Evolutionary conservation across 176 grass and related monocot species (phyloP), one percentile per base, ranked within the genome.

Genomic region (Aechmea fasciata): DNA sequence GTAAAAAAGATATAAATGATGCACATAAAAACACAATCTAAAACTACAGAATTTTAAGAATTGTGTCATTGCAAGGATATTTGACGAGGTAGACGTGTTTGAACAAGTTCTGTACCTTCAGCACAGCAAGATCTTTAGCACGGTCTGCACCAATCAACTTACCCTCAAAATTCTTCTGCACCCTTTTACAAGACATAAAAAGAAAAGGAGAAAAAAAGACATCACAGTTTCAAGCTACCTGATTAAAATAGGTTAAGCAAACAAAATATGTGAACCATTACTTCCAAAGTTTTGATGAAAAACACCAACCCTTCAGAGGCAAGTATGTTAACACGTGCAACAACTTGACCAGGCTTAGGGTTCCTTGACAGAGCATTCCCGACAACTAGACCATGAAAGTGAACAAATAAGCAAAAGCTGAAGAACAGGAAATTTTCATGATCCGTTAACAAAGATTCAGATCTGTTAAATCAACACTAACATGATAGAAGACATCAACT

Each of bases 311-410:
- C 94, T 78, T 97, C 79, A 33, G 89, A 73, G 68, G 87, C 86
- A 85, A 97, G 89, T 83, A 97, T 90, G 73, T 83, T 99, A 61
- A 99, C 86, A 62, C 87, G 89, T 70, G 94, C 94, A 80, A 97
- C 89, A 70, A 93, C 71, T 79, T 93, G 84, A 70, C 89, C 94
- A 52, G 78, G 79, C 61, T 76, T 92, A 24, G 86, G 84, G 29
- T 83, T 93, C 85, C 68, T 92, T 15, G 87, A 93, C 82, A 97
- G 94, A 76, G 89, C 94, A 78, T 84, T 97, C 26, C 94, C 94
- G 83, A 93, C 87, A 65, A 97, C 94, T 97, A 20, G 13, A 81
- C 52, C 49, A 64, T 49, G 20, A 54, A 11, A 65, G 51, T 52
- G 73, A 67, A 41, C 61, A 15, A 57, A 63, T 53, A 25, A 47